Evolutionary conservation across 805 yeast genomes (phyloP), one percentile per base, ranked within the genome.

Genomic region (Myxozyma geophila): DNA sequence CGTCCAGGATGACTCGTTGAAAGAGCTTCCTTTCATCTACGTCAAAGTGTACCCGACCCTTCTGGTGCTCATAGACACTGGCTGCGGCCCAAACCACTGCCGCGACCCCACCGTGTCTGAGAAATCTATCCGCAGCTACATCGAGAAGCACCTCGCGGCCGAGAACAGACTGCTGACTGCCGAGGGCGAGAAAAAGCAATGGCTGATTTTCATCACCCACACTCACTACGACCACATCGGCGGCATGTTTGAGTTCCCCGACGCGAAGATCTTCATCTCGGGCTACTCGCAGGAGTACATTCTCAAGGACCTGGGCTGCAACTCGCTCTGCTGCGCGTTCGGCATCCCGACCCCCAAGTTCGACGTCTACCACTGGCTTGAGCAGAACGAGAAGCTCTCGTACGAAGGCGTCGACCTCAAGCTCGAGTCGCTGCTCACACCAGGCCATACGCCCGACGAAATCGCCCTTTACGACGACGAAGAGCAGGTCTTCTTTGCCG

Each of bases 151-250:
- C 21, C 64, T 66, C 21, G 60, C 40, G 7, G 60, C 59, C 7
- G 59, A 40, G 15, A 62, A 57, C 35, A 47, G 55, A 23, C 59
- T 66, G 19, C 55, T 44, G 52, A 59, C 58, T 48, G 55, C 53
- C 28, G 64, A 63, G 46, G 52, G 58, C 13, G 62, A 51, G 39
- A 64, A 59, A 55, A 66, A 66, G 67, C 67, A 66, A 39, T 66
- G 63, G 64, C 62, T 66, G 13, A 57, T 66, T 15, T 66, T 66
- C 62, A 66, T 66, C 41, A 66, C 69, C 7, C 69, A 66, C 48
- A 66, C 69, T 15, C 69, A 66, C 43, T 66, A 66, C 53, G 69
- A 66, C 47, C 69, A 66, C 48, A 66, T 66, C 54, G 69, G 69
- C 35, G 69, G 69, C 48, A 40, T 66, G 47, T 52, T 48, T 43